Base-by-base conservation (phyloP, 345 rosid genomes). In the Limnanthes douglasii region DNA sequence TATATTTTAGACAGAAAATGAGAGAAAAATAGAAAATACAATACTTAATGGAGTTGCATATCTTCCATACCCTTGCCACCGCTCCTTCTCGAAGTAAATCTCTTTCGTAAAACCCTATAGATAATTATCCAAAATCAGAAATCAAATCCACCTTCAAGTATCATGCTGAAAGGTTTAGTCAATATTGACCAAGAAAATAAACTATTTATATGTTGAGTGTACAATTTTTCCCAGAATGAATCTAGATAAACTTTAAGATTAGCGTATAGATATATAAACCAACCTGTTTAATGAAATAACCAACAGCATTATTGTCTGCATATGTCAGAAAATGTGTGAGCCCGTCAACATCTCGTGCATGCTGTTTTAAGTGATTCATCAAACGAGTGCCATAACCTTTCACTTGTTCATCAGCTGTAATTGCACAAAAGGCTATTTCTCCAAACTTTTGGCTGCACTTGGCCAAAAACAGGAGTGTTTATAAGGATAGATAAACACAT, bases 381-480 rank as follows among this genome's bases (percentile, higher is more conserved):
- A 92, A 58, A 68, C 96, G 85, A 15, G 99, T 85, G 21, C 99
- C 96, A 50, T 85, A 92, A 49, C 99, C 99, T 69, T 85, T 92
- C 11, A 92, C 99, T 85, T 92, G 99, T 64, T 92, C 99, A 67
- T 92, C 99, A 16, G 99, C 88, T 11, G 95, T 85, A 55, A 92
- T 92, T 51, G 99, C 99, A 66, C 96, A 92, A 64, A 92, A 92
- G 39, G 99, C 99, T 59, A 92, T 92, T 65, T 92, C 99, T 45
- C 96, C 99, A 58, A 92, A 92, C 71, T 51, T 92, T 57, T 92
- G 99, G 60, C 99, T 92, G 66, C 9, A 20, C 16, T 42, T 38
- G 22, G 19, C 47, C 34, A 59, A 40, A 21, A 37, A 56, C 7
- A 48, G 14, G 18, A 34, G 34, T 15, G 34, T 60, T 13, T 67